phyloP scores from a whole-genome alignment of 139 green algal species.

The Closterium sp. region DNA sequence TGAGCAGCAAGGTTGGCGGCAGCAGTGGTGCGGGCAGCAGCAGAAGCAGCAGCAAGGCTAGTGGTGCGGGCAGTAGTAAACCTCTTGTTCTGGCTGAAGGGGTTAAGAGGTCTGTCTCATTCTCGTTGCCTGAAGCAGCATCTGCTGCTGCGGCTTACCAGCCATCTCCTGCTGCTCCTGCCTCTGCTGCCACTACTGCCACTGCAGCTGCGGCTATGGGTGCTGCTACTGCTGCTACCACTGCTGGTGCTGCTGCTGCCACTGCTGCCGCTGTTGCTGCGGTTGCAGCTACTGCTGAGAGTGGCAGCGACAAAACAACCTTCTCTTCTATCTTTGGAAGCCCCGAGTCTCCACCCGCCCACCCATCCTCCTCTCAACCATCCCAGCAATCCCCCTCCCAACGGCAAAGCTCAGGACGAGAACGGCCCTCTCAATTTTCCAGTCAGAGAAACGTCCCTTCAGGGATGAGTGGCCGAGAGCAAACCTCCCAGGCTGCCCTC shows the following conservation, averaged over 20 bases:
- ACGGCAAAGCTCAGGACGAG: neutral
- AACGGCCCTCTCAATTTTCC: neutral
- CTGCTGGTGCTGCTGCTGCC: neutral
- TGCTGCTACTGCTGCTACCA: neutral
- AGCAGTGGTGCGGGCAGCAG: neutral
- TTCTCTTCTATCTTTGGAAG: neutral
- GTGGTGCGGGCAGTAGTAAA: neutral
- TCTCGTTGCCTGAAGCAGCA: neutral
- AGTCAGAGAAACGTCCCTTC: neutral
- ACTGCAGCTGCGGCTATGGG: neutral
- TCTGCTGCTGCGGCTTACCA: neutral
- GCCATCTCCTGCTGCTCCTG: neutral
- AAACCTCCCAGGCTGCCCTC: slow-evolving; percentile 5
- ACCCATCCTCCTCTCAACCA: neutral
- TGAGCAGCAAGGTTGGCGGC: neutral
- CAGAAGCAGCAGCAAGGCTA: neutral
- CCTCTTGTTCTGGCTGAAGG: neutral
- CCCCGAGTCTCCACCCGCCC: neutral
- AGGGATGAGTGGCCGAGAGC: neutral
- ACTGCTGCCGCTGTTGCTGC: no score
- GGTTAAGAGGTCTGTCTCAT: neutral
- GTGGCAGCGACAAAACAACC: neutral
- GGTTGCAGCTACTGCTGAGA: no score
- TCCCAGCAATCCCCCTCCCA: neutral
- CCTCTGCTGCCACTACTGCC: no score